Evolutionary conservation across 2,329 filamentous ascomycete genomes (phyloP).

Genomic region (Neophaeococcomyces aloes): DNA sequence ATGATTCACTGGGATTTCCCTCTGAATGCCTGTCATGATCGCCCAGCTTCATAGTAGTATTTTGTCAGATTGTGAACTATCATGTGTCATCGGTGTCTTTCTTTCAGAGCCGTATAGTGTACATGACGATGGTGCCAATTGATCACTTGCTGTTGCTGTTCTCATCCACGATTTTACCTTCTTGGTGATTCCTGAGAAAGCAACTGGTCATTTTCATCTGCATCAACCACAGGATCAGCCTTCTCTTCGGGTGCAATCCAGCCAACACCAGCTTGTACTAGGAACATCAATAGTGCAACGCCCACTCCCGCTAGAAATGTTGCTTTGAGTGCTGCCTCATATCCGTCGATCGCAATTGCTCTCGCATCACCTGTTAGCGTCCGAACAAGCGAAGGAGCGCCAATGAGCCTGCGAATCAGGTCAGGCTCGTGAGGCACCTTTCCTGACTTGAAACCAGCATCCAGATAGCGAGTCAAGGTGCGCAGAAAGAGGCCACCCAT

Average conservation of each 20-base stretch:
- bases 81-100: no score
- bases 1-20: no score
- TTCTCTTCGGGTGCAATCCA: constrained; percentile 35
- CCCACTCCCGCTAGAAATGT: constrained; percentile 44
- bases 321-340: constrained; percentile 43
- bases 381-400: constrained; percentile 47
- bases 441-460: constrained; percentile 45
- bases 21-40: no score
- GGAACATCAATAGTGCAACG: constrained; percentile 39
- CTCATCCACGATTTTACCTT: no score
- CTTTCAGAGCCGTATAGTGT: no score
- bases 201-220: no score
- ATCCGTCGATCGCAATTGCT: constrained; percentile 43
- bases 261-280: constrained; percentile 49
- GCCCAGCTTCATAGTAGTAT: no score
- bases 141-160: no score
- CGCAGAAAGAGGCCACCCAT: constrained; percentile 66
- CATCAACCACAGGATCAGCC: no score
- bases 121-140: no score
- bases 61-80: no score
- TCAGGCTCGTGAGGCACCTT: constrained; percentile 31
- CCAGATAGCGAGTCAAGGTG: constrained; percentile 45
- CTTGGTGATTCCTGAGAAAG: no score
- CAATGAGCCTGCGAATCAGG: constrained; percentile 46
- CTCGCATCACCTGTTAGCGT: constrained; percentile 40